These are phyloP conservation scores for Gardenia jasminoides DNA, from an alignment of 257 asterid genomes.

Conservation along the genomic window DNA sequence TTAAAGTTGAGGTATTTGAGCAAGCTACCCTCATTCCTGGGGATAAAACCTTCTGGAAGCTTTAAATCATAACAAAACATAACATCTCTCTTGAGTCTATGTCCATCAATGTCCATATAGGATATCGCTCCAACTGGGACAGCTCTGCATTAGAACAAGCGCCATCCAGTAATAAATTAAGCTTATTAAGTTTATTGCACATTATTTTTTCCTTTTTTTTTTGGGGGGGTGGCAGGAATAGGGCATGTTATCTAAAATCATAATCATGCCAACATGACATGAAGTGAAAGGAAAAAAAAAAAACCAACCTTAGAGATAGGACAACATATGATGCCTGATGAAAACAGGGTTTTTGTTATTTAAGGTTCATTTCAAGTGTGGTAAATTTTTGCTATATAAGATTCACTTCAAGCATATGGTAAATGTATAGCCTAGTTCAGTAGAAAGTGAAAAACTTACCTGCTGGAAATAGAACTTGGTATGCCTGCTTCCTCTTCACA, in stretches of 20 bases:
- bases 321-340: background rate
- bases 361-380: too few relatives aligned
- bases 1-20: background rate
- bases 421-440: background rate
- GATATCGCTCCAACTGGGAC: constrained; percentile 84
- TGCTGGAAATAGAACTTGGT: constrained; percentile 63
- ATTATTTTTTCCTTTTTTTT: too few relatives aligned
- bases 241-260: background rate
- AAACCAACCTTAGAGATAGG: background rate
- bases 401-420: background rate
- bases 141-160: constrained; percentile 50
- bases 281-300: background rate
- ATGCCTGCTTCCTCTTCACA: constrained; percentile 97
- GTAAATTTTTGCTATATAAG: background rate
- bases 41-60: constrained; percentile 74
- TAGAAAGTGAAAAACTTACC: constrained; percentile 35
- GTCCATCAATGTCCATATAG: constrained; percentile 70
- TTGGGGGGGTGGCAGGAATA: too few relatives aligned
- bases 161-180: background rate
- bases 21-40: constrained; percentile 65
- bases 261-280: background rate
- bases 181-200: too few relatives aligned
- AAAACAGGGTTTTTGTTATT: background rate
- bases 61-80: constrained; percentile 90
- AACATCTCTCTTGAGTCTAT: constrained; percentile 85